A percentile compares a stretch with the other conserved stretches of the same genome.
Conservation (phyloP, 352 stramenopile species). For the Pythium aphanidermatum region DNA sequence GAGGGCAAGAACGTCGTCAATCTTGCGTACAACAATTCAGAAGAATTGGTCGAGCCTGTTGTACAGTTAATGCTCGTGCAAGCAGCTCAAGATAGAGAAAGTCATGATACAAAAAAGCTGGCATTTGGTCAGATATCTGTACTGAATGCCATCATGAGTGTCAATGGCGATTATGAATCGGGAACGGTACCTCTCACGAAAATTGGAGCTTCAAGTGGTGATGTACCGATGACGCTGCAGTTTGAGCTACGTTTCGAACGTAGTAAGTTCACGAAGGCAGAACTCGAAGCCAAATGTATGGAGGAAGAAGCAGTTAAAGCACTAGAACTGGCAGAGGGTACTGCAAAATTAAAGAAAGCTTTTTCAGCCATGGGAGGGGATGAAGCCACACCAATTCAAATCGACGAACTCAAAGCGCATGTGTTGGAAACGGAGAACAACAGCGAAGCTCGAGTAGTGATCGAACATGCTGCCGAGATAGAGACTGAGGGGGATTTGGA, state of each 20-base stretch:
- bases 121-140: slow-evolving; percentile 23
- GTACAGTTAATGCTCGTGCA: slow-evolving; percentile 27
- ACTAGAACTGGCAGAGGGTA: slow-evolving; percentile 32
- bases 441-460: slow-evolving; percentile 21
- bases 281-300: slow-evolving; percentile 13
- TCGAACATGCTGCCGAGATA: slow-evolving; percentile 30
- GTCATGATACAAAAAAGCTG: slow-evolving; percentile 8
- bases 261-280: slow-evolving; percentile 16
- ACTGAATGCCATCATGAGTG: slow-evolving; percentile 7
- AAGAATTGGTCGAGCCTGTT: slow-evolving; percentile 18
- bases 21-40: slow-evolving; percentile 25
- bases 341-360: slow-evolving; percentile 32
- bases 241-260: slow-evolving; percentile 21
- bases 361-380: slow-evolving; percentile 36
- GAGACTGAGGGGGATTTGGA: slow-evolving; percentile 37
- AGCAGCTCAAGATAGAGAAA: slow-evolving; percentile 5
- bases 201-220: not conserved
- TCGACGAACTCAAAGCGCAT: slow-evolving; percentile 24
- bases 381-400: slow-evolving; percentile 23
- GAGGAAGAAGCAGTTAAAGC: slow-evolving; percentile 8
- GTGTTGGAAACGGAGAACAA: slow-evolving; percentile 1
- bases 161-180: not conserved
- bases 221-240: slow-evolving; percentile 1
- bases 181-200: slow-evolving; percentile 3
- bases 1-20: slow-evolving; percentile 3